A percentile compares a stretch with the other conserved stretches of the same genome.
Evolutionary conservation across 1,284 basidiomycete species (phyloP).

Genomic region (Tilletia caries): DNA sequence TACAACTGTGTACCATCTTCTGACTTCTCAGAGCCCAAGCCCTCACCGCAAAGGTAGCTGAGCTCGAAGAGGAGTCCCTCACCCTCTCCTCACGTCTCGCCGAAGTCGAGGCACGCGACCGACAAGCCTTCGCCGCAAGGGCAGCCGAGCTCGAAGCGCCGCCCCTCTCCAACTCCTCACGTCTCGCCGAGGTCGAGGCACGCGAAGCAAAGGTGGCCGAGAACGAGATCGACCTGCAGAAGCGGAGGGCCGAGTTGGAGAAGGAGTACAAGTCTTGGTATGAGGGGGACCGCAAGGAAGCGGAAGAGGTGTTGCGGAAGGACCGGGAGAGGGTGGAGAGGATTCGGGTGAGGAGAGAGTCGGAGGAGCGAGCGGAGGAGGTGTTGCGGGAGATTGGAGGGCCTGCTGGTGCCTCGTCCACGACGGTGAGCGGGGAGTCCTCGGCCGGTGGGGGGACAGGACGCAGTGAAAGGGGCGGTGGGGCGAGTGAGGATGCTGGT

Average conservation of each 20-base stretch:
- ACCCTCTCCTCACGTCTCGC: constrained; percentile 13
- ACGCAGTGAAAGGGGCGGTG: neutral
- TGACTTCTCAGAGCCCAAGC: neutral
- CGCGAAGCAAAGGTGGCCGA: neutral
- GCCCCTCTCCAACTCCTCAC: constrained; percentile 4
- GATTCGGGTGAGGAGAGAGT: neutral
- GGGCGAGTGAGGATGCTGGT: neutral
- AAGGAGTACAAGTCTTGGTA: constrained; percentile 12
- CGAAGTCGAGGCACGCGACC: neutral
- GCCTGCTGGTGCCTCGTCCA: neutral
- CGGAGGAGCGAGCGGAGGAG: neutral
- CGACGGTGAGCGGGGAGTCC: neutral
- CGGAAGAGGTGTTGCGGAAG: constrained; percentile 13
- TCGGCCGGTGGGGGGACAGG: neutral
- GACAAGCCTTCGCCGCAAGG: neutral
- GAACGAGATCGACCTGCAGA: neutral
- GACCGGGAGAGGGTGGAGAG: constrained; percentile 3
- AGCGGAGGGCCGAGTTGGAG: constrained; percentile 3
- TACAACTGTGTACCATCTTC: no score
- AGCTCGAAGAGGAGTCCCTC: neutral
- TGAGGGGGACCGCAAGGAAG: constrained; percentile 9
- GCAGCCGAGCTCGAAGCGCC: constrained; percentile 16
- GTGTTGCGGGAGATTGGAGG: neutral
- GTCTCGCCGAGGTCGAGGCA: constrained; percentile 12
- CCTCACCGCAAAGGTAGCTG: constrained; percentile 3